Evolutionary conservation across 768 basidiomycete species (phyloP).

Genomic region (Tylopilus intermedius): DNA sequence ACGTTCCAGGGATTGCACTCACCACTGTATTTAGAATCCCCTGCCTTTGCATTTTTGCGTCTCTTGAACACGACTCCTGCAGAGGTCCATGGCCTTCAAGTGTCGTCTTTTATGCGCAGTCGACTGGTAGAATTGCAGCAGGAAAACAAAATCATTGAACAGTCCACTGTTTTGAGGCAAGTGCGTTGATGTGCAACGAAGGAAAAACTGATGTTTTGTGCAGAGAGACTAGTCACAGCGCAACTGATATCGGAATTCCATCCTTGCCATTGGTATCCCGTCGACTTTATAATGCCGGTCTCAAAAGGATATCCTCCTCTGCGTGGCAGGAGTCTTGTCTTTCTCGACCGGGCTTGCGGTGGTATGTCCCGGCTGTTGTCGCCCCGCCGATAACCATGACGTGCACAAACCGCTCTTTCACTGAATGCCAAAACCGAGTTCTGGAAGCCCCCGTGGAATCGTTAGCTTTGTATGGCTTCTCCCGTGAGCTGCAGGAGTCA

Average conservation of each 20-base stretch:
- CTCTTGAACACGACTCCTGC: constrained; percentile 58
- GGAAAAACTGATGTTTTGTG: constrained; percentile 5
- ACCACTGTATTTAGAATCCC: constrained; percentile 38
- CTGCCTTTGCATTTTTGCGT: constrained; percentile 72
- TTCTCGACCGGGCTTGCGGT: constrained; percentile 73
- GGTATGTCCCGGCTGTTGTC: constrained; percentile 80
- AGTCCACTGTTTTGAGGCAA: constrained; percentile 44
- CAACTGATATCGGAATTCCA: constrained; percentile 16
- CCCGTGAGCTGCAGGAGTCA: constrained; percentile 60
- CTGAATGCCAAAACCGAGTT: constrained; percentile 59
- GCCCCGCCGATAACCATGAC: constrained; percentile 77
- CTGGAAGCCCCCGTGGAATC: constrained; percentile 70
- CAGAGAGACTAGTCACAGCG: constrained; percentile 20
- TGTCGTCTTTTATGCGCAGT: constrained; percentile 55
- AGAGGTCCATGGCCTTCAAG: constrained; percentile 60
- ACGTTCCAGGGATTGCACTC: background rate
- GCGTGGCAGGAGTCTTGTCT: constrained; percentile 76
- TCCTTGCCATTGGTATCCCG: constrained; percentile 25
- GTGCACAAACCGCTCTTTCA: constrained; percentile 73
- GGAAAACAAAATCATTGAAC: constrained; percentile 38
- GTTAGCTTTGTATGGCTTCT: constrained; percentile 79
- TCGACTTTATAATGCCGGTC: constrained; percentile 38
- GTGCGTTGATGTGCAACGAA: constrained; percentile 11
- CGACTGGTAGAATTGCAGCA: constrained; percentile 45
- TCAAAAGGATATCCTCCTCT: constrained; percentile 55